Evolutionary conservation across 169 alveolate genomes (phyloP).

Genomic region (Cystoisospora suis): DNA sequence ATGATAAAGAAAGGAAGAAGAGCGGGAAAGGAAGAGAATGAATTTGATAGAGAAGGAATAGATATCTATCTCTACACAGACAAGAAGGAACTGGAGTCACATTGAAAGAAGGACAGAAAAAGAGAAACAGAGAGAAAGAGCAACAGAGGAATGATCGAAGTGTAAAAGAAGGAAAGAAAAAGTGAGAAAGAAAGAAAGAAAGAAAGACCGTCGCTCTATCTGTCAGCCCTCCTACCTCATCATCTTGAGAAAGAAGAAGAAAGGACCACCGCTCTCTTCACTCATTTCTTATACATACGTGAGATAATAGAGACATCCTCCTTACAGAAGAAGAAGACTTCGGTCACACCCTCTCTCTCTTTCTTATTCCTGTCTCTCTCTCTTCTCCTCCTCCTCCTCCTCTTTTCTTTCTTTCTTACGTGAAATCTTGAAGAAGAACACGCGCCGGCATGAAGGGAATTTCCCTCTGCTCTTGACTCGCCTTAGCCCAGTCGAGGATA

Average conservation of each 20-base stretch:
- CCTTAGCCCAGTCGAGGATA: slow-evolving; percentile 90
- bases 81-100: neutral
- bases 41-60: neutral
- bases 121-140: neutral
- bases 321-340: neutral
- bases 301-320: neutral
- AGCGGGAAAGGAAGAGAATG: neutral
- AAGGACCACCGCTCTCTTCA: neutral
- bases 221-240: neutral
- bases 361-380: neutral
- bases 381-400: neutral
- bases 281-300: neutral
- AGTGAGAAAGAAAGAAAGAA: neutral
- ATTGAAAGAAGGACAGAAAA: neutral
- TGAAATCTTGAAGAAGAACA: slow-evolving; percentile 93
- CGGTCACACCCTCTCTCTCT: neutral
- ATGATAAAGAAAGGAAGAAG: neutral
- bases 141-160: neutral
- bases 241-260: neutral
- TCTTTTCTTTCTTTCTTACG: slow-evolving; percentile 66
- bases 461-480: slow-evolving; percentile 82
- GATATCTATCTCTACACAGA: neutral
- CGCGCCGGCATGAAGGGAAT: slow-evolving; percentile 97
- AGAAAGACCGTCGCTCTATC: neutral
- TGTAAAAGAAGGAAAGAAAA: neutral